Percentiles rank a stretch among this genome's conserved stretches.
phyloP scores from a whole-genome alignment of 2,329 filamentous ascomycete species.

The Fonsecaea pedrosoi region DNA sequence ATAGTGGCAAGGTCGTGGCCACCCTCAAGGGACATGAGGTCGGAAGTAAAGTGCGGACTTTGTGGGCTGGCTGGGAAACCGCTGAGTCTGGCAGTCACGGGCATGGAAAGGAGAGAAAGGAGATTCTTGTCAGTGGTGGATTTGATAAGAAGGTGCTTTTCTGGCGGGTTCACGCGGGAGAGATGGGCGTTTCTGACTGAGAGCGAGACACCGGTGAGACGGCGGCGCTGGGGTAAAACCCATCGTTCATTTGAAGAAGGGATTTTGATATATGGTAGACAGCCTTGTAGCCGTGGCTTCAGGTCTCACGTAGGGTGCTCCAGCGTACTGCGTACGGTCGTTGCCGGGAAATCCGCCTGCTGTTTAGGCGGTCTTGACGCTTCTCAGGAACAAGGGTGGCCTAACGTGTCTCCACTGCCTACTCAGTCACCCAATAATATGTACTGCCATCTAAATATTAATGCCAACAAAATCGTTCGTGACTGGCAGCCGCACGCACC shows the following conservation, averaged over 20 bases:
- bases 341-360: too few species aligned
- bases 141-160: constrained; percentile 68
- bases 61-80: constrained; percentile 60
- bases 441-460: too few species aligned
- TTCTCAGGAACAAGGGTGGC: too few species aligned
- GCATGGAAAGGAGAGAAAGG: constrained; percentile 27
- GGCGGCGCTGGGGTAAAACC: neutral
- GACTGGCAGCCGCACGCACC: too few species aligned
- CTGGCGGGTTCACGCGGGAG: constrained; percentile 50
- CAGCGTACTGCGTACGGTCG: too few species aligned
- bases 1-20: constrained; percentile 62
- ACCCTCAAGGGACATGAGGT: constrained; percentile 62
- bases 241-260: neutral
- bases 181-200: neutral
- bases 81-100: neutral
- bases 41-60: constrained; percentile 64
- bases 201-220: neutral
- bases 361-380: too few species aligned
- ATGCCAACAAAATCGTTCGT: too few species aligned
- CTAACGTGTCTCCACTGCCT: too few species aligned
- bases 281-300: neutral
- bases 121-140: constrained; percentile 66
- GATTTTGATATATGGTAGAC: neutral
- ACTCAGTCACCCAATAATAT: too few species aligned
- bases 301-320: too few species aligned